Evolutionary conservation across 768 basidiomycete species (phyloP), one percentile per base, ranked within the genome.

Genomic region (Rhodotorula kratochvilovae): DNA sequence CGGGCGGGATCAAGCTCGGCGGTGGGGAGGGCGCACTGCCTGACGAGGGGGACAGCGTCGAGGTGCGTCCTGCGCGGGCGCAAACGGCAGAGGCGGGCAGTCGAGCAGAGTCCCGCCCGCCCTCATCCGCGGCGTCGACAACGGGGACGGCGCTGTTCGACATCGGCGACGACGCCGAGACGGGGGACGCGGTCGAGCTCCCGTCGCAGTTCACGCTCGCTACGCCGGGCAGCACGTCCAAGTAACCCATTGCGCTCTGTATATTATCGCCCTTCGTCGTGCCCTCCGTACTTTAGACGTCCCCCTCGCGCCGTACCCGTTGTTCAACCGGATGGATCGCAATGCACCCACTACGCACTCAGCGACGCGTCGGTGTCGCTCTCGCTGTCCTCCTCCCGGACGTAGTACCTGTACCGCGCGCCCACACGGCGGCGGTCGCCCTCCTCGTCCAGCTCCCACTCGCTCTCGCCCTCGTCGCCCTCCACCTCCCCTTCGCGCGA

Each of bases 331-430:
- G n/a, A n/a, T n/a, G n/a, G 48, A 27, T 50, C 4, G 45, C 25
- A 27, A 23, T 19, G 27, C 21, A 23, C 23, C 27, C 25, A 50
- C 48, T 23, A 46, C 15, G 45, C 5, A 25, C 48, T 50, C 23
- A 50, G 48, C n/a, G 51, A 53, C 12, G n/a, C 51, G n/a, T 70
- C 69, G 7, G 54, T 31, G 16, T 72, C 66, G 19, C 50, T 61
- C 59, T 62, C 72, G 39, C 70, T 70, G 35, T 73, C 71, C 63
- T 67, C 71, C 51, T 66, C 67, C 35, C 58, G 64, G 43, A 68
- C 64, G 15, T 73, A 74, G 39, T 71, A 50, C 68, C 50, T 58
- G 51, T 60, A 63, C 27, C 73, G 60, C 51, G 62, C 61, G 25
- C 68, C 70, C n/a, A 68, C 36, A 29, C 71, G 61, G 27, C 36